Evolutionary conservation across 805 yeast genomes (phyloP), one percentile per base, ranked within the genome.

Genomic region (Pachysolen tannophilus): DNA sequence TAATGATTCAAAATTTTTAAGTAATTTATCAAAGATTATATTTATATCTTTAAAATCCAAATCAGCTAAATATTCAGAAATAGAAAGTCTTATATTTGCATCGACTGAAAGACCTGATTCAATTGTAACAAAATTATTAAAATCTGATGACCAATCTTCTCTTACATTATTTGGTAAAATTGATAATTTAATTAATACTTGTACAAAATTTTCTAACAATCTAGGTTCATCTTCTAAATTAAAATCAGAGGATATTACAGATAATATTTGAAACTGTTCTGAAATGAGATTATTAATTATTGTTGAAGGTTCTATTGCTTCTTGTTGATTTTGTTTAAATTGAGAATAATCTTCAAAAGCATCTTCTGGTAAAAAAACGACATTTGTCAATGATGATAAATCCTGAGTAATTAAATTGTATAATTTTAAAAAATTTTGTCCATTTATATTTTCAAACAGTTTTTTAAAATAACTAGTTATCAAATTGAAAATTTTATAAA

Each of bases 41-140:
- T 41, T 35, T 7, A 69, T 60, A 42, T 74, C 78, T 0, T 33
- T 30, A 5, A 56, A 59, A 25, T 67, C 61, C 24, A 78, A 45
- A 15, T 74, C 78, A 0, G 70, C 56, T 5, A 83, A 43, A 23
- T 74, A 68, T 20, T 79, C 85, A 19, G 64, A 62, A 1, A 78
- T 60, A 0, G 82, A 68, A 32, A 77, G 81, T 35, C 97, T 69
- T 1, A 78, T 69, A 2, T 69, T 55, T 8, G 57, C 55, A 5
- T 69, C 72, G 0, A 78, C 59, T 0, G 78, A 59, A 21, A 87
- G 64, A 2, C 86, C 95, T 2, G 84, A 66, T 38, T 83, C 87
- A 24, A 75, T 80, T 2, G 87, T 72, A 5, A 85, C 82, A 52
- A 75, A 86, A 3, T 54, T 56, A 48, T 87, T 85, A 48, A 76